These are phyloP conservation scores for Exobasidium cylindrosporum DNA, from an alignment of 1,284 basidiomycete species.

Conservation along the genomic window DNA sequence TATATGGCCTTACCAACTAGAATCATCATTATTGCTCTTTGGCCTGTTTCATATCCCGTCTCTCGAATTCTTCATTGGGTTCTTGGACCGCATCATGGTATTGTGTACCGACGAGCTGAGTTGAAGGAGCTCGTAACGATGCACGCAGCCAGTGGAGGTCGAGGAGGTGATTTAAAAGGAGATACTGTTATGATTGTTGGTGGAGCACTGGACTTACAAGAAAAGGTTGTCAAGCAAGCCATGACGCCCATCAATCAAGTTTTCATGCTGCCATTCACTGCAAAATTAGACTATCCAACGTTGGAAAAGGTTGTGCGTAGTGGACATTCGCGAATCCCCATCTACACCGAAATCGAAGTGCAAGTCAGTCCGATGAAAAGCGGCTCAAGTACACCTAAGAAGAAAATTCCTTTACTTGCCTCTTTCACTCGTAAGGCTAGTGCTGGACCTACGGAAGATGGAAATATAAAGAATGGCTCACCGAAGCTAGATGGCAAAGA, in stretches of 20 bases:
- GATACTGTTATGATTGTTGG: slow-evolving; percentile 75
- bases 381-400: slow-evolving; percentile 1
- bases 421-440: slow-evolving; percentile 6
- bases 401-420: slow-evolving; percentile 6
- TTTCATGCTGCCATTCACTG: slow-evolving; percentile 78
- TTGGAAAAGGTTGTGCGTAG: slow-evolving; percentile 71
- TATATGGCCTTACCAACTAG: slow-evolving; percentile 51
- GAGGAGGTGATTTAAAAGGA: slow-evolving; percentile 67
- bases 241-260: slow-evolving; percentile 71
- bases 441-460: background rate
- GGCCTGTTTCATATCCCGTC: slow-evolving; percentile 54
- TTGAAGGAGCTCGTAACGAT: slow-evolving; percentile 72
- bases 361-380: slow-evolving; percentile 13
- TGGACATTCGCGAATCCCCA: slow-evolving; percentile 67
- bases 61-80: slow-evolving; percentile 53
- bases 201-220: slow-evolving; percentile 70
- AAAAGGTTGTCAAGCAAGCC: slow-evolving; percentile 67
- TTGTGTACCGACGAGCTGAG: slow-evolving; percentile 58
- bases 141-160: slow-evolving; percentile 62
- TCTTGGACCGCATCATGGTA: slow-evolving; percentile 54
- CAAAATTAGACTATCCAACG: slow-evolving; percentile 73
- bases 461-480: background rate
- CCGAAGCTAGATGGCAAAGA: slow-evolving; percentile 3
- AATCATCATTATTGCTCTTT: slow-evolving; percentile 51
- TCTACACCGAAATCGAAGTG: slow-evolving; percentile 58